Evolutionary conservation across 2,329 filamentous ascomycete genomes (phyloP).

Genomic region (Pleomassaria siparia): DNA sequence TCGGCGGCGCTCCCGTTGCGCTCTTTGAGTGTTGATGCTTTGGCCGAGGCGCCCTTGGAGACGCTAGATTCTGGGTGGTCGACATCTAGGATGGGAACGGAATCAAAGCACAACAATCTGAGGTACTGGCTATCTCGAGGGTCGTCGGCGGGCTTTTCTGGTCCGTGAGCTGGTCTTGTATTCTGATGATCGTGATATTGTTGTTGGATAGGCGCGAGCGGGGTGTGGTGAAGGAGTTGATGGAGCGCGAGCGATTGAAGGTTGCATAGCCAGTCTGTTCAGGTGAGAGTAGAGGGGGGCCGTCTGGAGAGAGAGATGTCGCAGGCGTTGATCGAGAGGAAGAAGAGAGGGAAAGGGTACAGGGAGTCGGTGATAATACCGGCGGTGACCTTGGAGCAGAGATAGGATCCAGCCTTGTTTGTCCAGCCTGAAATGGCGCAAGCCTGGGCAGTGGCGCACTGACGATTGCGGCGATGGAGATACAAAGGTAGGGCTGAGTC

Average conservation of each 20-base stretch:
- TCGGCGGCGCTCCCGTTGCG: conserved; percentile 27
- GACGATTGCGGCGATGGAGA: conserved; percentile 7
- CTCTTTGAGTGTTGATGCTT: conserved; percentile 36
- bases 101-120: conserved; percentile 3
- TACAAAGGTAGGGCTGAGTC: conserved; percentile 3
- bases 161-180: conserved; percentile 15
- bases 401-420: conserved; percentile 13
- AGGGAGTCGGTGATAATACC: conserved; percentile 11
- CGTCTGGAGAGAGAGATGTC: conserved; percentile 2
- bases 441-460: conserved; percentile 8
- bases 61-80: conserved; percentile 33
- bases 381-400: conserved; percentile 19
- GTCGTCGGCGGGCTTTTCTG: conserved; percentile 27
- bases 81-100: conserved; percentile 30
- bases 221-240: conserved; percentile 20
- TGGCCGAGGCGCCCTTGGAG: conserved; percentile 35
- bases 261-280: conserved; percentile 35
- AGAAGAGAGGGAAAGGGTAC: conserved; percentile 5
- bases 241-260: conserved; percentile 27
- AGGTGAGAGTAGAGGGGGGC: conserved; percentile 9
- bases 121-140: conserved; percentile 24
- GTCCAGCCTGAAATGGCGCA: conserved; percentile 8
- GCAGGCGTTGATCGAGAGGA: not conserved
- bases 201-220: conserved; percentile 17
- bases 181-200: not conserved